These are phyloP conservation scores for Termitomyces sp. DNA, from an alignment of 768 basidiomycete genomes.

Conservation along the genomic window DNA sequence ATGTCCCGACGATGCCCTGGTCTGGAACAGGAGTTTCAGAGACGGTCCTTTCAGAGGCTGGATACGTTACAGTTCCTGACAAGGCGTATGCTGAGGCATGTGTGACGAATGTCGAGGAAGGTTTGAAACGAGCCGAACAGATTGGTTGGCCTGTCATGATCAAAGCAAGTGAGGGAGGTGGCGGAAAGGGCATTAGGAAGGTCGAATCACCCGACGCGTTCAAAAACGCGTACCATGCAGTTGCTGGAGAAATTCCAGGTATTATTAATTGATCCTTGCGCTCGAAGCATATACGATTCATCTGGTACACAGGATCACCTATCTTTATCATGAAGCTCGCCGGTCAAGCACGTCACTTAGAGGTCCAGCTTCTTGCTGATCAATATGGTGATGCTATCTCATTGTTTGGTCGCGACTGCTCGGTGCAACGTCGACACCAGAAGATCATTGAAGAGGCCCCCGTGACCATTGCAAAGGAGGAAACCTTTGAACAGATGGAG, in stretches of 20 bases:
- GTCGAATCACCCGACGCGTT: slow-evolving; percentile 84
- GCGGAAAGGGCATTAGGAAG: slow-evolving; percentile 98
- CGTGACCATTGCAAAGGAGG: slow-evolving; percentile 91
- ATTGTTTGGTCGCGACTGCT: slow-evolving; percentile 98
- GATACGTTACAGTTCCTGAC: slow-evolving; percentile 94
- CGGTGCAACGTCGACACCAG: slow-evolving; percentile 97
- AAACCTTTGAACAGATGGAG: slow-evolving; percentile 96
- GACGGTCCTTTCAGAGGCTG: slow-evolving; percentile 75
- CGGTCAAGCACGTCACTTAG: slow-evolving; percentile 93
- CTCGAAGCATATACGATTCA: slow-evolving; percentile 7
- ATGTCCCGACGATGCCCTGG: slow-evolving; percentile 99
- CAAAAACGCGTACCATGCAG: slow-evolving; percentile 92
- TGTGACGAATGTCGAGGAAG: slow-evolving; percentile 83
- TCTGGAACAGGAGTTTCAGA: slow-evolving; percentile 92
- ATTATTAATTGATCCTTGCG: slow-evolving; percentile 9
- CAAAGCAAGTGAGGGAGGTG: slow-evolving; percentile 98
- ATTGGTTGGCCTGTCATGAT: slow-evolving; percentile 99
- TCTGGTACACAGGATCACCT: slow-evolving; percentile 66
- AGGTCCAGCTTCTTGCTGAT: slow-evolving; percentile 97
- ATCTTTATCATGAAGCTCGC: slow-evolving; percentile 99
- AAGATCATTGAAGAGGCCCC: slow-evolving; percentile 99
- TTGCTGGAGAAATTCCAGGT: slow-evolving; percentile 97
- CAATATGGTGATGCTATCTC: slow-evolving; percentile 99
- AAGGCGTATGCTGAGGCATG: slow-evolving; percentile 86
- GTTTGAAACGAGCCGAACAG: slow-evolving; percentile 72